Base-by-base conservation (phyloP, 345 rosid species). In the Streptanthus diversifolius region DNA sequence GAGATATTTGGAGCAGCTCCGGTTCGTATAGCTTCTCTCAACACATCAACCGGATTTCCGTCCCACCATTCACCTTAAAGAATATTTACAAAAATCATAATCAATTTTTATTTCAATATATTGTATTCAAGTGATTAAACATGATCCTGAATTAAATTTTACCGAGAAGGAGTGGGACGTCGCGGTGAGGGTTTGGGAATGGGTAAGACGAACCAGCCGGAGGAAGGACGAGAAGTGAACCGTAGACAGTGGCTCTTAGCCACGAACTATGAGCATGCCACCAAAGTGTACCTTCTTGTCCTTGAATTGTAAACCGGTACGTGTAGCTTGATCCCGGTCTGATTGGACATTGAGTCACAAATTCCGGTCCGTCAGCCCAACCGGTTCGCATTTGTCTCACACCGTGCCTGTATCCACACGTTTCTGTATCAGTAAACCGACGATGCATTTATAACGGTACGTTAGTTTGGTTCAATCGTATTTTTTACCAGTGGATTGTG, bases 201-300 rank as follows among this genome's bases (percentile, higher is more conserved):
- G 97, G 98, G 33, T 95, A 91, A 5, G 90, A 73, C 6, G 88
- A 70, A 29, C 88, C 96, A 74, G 87, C 82, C 22, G 55, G 88
- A 0, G 99, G 99, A 43, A 68, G 83, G 57, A 95, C 80, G 7
- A 95, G 78, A 3, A 95, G 71, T 48, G 91, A 97, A 37, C 99
- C 99, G 14, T 91, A 90, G 63, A 95, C 97, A 1, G 98, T 91
- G 15, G 98, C 98, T 81, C 99, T 78, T 5, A 95, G 97, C 99
- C 99, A 95, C 0, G 98, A 88, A 72, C 99, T 95, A 45, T 91
- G 99, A 66, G 98, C 99, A 70, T 95, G 99, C 99, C 99, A 95
- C 99, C 99, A 95, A 13, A 95, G 68, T 3, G 99, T 95, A 39
- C 99, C 99, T 74, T 83, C 97, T 75, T 95, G 97, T 9, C 92